These are phyloP conservation scores for Rutstroemia sydowiana DNA, from an alignment of 2,329 filamentous ascomycete genomes.

Conservation along the genomic window DNA sequence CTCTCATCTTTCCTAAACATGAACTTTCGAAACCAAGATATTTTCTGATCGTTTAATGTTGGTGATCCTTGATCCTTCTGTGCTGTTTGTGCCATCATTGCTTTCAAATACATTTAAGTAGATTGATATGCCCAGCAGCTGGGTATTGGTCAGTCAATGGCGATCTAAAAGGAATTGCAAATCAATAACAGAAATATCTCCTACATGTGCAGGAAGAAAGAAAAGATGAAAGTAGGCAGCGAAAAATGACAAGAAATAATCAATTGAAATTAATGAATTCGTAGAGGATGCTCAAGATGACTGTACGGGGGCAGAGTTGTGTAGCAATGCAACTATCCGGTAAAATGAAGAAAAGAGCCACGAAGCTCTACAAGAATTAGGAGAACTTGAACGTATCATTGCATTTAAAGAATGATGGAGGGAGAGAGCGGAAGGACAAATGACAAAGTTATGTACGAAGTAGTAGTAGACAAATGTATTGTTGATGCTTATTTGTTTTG, in stretches of 20 bases:
- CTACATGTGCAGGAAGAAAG: constrained; percentile 3
- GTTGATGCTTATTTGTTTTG: constrained; percentile 1
- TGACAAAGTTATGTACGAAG: not conserved
- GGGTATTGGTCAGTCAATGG: not conserved
- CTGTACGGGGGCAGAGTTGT: constrained; percentile 12
- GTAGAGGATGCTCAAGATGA: constrained; percentile 12
- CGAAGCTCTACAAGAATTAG: constrained; percentile 20
- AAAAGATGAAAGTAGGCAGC: not conserved
- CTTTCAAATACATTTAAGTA: not conserved
- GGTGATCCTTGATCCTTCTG: constrained; percentile 22
- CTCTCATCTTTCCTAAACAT: constrained; percentile 25
- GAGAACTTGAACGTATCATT: constrained; percentile 22
- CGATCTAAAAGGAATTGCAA: not conserved
- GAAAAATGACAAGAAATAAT: not conserved
- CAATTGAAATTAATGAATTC: not conserved
- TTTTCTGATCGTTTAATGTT: constrained; percentile 25
- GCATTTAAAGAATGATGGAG: constrained; percentile 14
- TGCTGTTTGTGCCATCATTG: constrained; percentile 17
- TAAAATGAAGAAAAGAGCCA: constrained; percentile 20
- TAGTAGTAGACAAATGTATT: not conserved
- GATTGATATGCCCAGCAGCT: constrained; percentile 5
- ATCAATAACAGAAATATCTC: not conserved
- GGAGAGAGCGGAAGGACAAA: not conserved
- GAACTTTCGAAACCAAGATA: constrained; percentile 28
- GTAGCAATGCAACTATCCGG: constrained; percentile 23